Conservation (phyloP, 139 green algal species). For the Pseudopediastrum boryanum region DNA sequence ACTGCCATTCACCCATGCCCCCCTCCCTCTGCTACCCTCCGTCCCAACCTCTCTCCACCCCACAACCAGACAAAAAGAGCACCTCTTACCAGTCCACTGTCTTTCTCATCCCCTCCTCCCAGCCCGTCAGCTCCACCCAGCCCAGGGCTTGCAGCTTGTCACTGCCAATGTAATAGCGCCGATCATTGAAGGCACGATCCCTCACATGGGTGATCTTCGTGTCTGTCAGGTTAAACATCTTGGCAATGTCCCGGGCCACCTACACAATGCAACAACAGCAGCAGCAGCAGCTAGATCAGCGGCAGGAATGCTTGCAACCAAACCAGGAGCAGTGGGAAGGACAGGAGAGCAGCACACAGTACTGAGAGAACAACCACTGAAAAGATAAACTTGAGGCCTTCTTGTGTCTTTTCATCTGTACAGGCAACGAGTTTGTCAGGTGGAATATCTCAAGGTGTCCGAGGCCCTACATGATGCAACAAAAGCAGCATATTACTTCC, state of each 20-base stretch:
- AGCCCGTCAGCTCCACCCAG: constrained; percentile 88
- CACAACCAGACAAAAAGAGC: too few relatives aligned
- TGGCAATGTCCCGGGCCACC: constrained; percentile 62
- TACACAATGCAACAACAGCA: not conserved
- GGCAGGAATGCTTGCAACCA: too few relatives aligned
- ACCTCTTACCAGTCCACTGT: constrained; percentile 96
- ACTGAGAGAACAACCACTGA: not conserved
- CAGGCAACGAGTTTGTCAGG: too few relatives aligned
- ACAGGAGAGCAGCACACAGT: not conserved
- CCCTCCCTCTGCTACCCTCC: too few relatives aligned
- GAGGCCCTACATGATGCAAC: too few relatives aligned
- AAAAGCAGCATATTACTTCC: too few relatives aligned
- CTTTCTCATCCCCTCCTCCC: constrained; percentile 91
- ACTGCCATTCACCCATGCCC: too few relatives aligned
- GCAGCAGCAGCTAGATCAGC: constrained; percentile 38
- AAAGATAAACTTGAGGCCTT: too few relatives aligned
- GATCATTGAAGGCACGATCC: constrained; percentile 92
- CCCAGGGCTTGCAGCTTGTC: constrained; percentile 91
- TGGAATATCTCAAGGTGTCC: too few relatives aligned
- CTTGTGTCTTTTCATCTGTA: too few relatives aligned
- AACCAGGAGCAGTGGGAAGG: not conserved
- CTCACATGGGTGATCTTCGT: constrained; percentile 60
- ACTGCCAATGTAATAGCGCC: constrained; percentile 95
- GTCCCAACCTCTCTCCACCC: not conserved
- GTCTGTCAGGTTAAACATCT: constrained; percentile 60